Evolutionary conservation across 192 early-diverging fungal genomes (phyloP).

Genomic region (Radiomyces spectabilis): DNA sequence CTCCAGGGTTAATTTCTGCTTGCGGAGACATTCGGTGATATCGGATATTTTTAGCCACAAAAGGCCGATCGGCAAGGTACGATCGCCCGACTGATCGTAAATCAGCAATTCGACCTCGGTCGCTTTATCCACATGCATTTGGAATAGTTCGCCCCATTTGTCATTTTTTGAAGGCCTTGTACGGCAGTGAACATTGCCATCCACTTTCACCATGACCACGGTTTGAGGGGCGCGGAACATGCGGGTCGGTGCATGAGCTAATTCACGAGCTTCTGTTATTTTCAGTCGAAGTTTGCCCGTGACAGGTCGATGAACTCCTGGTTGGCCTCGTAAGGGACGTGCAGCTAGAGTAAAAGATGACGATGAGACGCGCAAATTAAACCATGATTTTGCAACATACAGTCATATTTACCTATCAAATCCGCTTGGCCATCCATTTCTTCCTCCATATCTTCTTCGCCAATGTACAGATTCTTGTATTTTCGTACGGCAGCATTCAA

Average conservation of each 20-base stretch:
- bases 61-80: constrained; percentile 63
- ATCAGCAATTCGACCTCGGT: constrained; percentile 88
- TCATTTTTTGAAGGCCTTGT: constrained; percentile 57
- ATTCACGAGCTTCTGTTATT: constrained; percentile 51
- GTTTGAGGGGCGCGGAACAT: constrained; percentile 55
- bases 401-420: no score
- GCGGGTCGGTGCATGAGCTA: constrained; percentile 48
- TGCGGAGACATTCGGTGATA: constrained; percentile 76
- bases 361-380: no score
- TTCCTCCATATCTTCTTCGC: constrained; percentile 61
- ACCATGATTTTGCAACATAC: no score
- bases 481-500: constrained; percentile 66
- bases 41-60: constrained; percentile 94
- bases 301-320: constrained; percentile 56
- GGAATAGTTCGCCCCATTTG: constrained; percentile 80
- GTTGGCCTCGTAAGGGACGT: no score
- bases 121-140: constrained; percentile 80
- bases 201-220: constrained; percentile 73
- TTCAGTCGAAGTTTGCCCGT: constrained; percentile 64
- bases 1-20: constrained; percentile 56
- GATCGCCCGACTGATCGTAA: constrained; percentile 55
- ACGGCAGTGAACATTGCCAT: constrained; percentile 67
- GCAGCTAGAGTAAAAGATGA: no score
- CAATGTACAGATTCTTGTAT: constrained; percentile 80
- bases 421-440: no score